A percentile compares a stretch with the other conserved stretches of the same genome.
Conservation (phyloP, 768 basidiomycete genomes). For the Trametes maxima region DNA sequence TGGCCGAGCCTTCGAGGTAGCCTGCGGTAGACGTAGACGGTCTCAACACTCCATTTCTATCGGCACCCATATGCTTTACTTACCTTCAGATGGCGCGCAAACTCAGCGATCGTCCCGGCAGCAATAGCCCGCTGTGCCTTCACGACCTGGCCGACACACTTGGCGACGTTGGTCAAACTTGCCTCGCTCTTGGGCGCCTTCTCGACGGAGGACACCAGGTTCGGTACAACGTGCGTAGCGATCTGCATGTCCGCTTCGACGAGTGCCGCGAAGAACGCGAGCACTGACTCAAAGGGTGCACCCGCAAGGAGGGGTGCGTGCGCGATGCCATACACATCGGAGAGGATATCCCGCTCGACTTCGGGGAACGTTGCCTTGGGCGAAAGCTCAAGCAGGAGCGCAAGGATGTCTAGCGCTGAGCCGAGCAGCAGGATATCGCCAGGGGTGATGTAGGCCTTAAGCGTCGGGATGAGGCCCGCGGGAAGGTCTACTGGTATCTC, state of each 20-base stretch:
- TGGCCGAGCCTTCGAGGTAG: conserved; percentile 59
- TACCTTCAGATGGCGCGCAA: conserved; percentile 81
- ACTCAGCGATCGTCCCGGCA: conserved; percentile 83
- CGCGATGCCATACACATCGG: conserved; percentile 67
- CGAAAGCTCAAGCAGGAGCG: conserved; percentile 68
- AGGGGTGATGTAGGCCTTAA: conserved; percentile 74
- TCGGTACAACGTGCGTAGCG: conserved; percentile 79
- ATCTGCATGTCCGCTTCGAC: conserved; percentile 84
- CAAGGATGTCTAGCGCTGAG: conserved; percentile 65
- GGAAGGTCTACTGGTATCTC: conserved; percentile 61
- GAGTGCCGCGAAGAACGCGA: conserved; percentile 80
- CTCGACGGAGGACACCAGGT: conserved; percentile 65
- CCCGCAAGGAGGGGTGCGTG: conserved; percentile 81
- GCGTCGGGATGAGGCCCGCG: conserved; percentile 64
- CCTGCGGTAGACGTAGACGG: conserved; percentile 2
- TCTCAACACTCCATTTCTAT: background rate
- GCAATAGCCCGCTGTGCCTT: conserved; percentile 68
- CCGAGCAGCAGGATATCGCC: conserved; percentile 79
- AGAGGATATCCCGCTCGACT: conserved; percentile 70
- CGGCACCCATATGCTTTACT: background rate
- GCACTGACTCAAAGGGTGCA: conserved; percentile 76
- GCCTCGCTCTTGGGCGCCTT: conserved; percentile 63
- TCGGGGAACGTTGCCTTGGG: conserved; percentile 72
- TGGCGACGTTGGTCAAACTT: conserved; percentile 72
- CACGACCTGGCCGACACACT: conserved; percentile 83